A percentile compares a stretch with the other conserved stretches of the same genome.
Evolutionary conservation across 1,284 basidiomycete genomes (phyloP).

Genomic region (Melampsora allii-populina): DNA sequence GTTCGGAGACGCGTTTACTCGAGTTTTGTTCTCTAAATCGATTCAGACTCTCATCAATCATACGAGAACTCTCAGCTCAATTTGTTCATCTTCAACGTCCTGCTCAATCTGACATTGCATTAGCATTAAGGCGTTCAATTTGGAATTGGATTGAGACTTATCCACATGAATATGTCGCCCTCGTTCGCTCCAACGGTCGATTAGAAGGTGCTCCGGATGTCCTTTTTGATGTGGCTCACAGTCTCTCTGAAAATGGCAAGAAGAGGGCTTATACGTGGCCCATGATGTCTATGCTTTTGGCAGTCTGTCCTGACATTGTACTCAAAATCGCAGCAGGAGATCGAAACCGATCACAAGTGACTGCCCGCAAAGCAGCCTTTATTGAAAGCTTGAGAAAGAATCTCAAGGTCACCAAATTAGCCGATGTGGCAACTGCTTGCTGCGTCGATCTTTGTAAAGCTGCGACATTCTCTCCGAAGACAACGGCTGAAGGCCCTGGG

Average conservation of each 20-base stretch:
- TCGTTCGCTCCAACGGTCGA: slow-evolving; percentile 57
- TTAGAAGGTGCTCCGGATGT: slow-evolving; percentile 52
- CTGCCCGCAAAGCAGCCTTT: slow-evolving; percentile 38
- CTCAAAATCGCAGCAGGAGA: slow-evolving; percentile 55
- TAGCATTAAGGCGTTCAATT: slow-evolving; percentile 71
- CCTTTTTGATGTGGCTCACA: slow-evolving; percentile 52
- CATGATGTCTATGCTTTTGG: slow-evolving; percentile 69
- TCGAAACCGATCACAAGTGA: slow-evolving; percentile 54
- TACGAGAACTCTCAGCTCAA: slow-evolving; percentile 70
- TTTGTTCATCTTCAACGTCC: slow-evolving; percentile 78
- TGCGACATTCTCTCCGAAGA: slow-evolving; percentile 63
- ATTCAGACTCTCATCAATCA: slow-evolving; percentile 62
- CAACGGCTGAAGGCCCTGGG: slow-evolving; percentile 60
- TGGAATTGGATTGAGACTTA: slow-evolving; percentile 91
- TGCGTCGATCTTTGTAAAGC: slow-evolving; percentile 76
- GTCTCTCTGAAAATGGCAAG: slow-evolving; percentile 53
- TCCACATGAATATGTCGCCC: slow-evolving; percentile 73
- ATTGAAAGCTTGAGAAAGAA: slow-evolving; percentile 48
- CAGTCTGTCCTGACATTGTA: slow-evolving; percentile 73
- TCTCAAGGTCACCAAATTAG: slow-evolving; percentile 52
- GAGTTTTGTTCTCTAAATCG: slow-evolving; percentile 68
- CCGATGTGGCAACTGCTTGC: slow-evolving; percentile 68
- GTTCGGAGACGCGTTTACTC: slow-evolving; percentile 70
- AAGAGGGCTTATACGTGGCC: slow-evolving; percentile 71
- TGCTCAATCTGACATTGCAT: slow-evolving; percentile 68